A percentile compares a stretch with the other conserved stretches of the same genome.
phyloP scores from a whole-genome alignment of 495 filamentous ascomycete species.

The Aspergillus incahuasiensis region DNA sequence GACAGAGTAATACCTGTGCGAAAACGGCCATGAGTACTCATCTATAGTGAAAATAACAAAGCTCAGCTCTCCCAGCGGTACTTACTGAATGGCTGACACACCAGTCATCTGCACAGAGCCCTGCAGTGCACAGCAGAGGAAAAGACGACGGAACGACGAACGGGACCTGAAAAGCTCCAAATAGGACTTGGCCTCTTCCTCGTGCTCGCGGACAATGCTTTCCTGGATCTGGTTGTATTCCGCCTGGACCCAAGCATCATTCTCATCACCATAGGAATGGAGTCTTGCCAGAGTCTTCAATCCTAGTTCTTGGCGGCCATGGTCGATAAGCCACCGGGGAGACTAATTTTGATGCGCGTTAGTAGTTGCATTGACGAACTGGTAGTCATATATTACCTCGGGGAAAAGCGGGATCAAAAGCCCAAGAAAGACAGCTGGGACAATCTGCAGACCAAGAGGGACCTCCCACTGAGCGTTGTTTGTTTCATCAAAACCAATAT shows the following conservation, averaged over 20 bases:
- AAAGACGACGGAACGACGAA: slow-evolving; percentile 63
- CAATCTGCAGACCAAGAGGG: slow-evolving; percentile 39
- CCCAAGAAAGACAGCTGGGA: slow-evolving; percentile 38
- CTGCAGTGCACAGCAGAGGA: slow-evolving; percentile 63
- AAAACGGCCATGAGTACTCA: background rate
- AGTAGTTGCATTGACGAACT: background rate
- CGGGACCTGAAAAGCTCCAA: slow-evolving; percentile 59
- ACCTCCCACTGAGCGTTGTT: slow-evolving; percentile 41
- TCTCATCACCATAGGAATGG: slow-evolving; percentile 43
- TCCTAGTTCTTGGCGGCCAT: slow-evolving; percentile 45
- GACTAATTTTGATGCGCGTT: slow-evolving; percentile 26
- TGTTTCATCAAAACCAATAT: slow-evolving; percentile 43
- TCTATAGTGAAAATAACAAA: background rate
- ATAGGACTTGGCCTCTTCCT: slow-evolving; percentile 66
- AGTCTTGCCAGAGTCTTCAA: slow-evolving; percentile 46
- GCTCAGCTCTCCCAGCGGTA: background rate
- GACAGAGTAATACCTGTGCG: slow-evolving; percentile 58
- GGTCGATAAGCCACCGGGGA: slow-evolving; percentile 54
- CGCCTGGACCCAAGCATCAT: slow-evolving; percentile 40
- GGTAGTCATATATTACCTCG: slow-evolving; percentile 30
- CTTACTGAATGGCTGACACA: slow-evolving; percentile 63
- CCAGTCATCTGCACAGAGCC: slow-evolving; percentile 70
- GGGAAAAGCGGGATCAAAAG: slow-evolving; percentile 44
- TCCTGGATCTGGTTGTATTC: slow-evolving; percentile 42
- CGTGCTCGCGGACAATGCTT: slow-evolving; percentile 42